Evolutionary conservation across 345 rosid species (phyloP), one percentile per base, ranked within the genome.

Genomic region (Lumnitzera littorea): DNA sequence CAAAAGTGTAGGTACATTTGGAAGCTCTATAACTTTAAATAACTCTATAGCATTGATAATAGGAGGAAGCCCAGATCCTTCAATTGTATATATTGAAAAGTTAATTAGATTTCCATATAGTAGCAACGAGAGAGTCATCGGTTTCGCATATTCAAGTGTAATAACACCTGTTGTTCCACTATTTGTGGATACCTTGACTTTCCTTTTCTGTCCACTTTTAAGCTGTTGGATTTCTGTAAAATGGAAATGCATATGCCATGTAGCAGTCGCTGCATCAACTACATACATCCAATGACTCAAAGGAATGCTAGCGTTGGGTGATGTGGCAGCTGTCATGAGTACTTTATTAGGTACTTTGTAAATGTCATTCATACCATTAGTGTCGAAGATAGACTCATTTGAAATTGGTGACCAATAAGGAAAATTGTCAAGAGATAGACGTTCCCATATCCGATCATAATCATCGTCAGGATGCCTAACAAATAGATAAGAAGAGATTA

Each of bases 11-110:
- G 51, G 51, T 23, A 51, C 23, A 46, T 12, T 3, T 20, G 16
- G 61, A 3, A 58, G 15, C 27, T 46, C 50, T 46, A 41, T 13
- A 46, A 46, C 4, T 11, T 1, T n/a, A 58, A 11, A 58, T 43
- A 13, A 2, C 17, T 58, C 61, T 1, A 46, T 2, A 58, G 61
- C 50, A 12, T 58, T 58, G 11, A 58, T 29, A 31, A 58, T 58
- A 2, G 61, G 61, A 58, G 50, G 51, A 20, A 58, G 50, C 10
- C 12, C 15, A 46, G 29, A 58, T 11, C 50, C 61, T 1, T 58
- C 61, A 11, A 15, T 49, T 46, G 27, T 49, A 58, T 20, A 12
- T 12, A 58, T 58, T 12, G 61, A 20, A 58, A 58, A 20, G 29
- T 12, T 2, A 58, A 36, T 11, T 17, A 0, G 29, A 8, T 0